Evolutionary conservation across 192 early-diverging fungal species (phyloP).

Genomic region (Diversispora eburnea): DNA sequence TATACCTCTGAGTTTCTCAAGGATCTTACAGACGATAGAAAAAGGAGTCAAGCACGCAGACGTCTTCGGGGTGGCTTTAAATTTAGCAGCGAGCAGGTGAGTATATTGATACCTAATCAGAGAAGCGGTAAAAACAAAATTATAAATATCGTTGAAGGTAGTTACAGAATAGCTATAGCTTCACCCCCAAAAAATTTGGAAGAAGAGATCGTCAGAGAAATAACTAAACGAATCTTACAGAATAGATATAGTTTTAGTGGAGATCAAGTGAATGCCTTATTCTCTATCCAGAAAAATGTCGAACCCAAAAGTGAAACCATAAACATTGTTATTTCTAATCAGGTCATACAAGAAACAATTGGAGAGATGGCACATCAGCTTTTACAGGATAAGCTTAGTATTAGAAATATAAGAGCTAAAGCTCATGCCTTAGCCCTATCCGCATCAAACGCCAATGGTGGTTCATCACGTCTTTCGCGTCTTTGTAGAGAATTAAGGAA

Average conservation of each 20-base stretch:
- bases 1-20: conserved; percentile 16
- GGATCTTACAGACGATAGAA: conserved; percentile 6
- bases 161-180: no score
- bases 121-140: neutral
- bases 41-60: conserved; percentile 15
- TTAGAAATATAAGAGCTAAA: neutral
- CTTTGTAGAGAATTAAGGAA: conserved; percentile 10
- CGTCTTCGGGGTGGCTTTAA: conserved; percentile 3
- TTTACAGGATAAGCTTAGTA: neutral
- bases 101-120: conserved; percentile 16
- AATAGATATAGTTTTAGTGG: neutral
- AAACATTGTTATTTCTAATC: neutral
- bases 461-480: neutral
- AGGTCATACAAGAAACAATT: conserved; percentile 9
- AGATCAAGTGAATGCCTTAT: neutral
- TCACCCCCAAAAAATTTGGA: neutral
- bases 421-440: neutral
- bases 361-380: neutral
- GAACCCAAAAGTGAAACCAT: neutral
- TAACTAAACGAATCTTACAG: neutral
- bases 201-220: neutral
- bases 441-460: conserved; percentile 3
- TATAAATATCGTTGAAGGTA: neutral
- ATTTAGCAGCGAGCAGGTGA: conserved; percentile 22
- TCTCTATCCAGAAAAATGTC: neutral